phyloP scores from a whole-genome alignment of 2,329 filamentous ascomycete genomes.

The Cladosporium colombiae region DNA sequence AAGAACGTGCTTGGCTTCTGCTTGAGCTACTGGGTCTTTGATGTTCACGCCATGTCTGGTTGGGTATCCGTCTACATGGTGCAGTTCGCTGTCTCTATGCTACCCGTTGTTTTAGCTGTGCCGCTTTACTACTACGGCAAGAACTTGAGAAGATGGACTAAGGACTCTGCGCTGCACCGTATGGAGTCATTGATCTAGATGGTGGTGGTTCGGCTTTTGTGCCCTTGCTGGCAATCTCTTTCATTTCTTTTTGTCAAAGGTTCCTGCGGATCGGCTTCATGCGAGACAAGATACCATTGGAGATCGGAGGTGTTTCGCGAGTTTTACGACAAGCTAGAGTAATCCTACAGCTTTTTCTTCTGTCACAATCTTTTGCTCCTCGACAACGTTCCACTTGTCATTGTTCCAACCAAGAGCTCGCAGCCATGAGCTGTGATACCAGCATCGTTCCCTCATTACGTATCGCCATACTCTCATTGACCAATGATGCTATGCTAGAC shows the following conservation, averaged over 20 bases:
- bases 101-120: conserved; percentile 42
- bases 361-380: not conserved
- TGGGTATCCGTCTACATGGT: conserved; percentile 48
- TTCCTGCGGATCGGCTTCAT: not conserved
- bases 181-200: conserved; percentile 38
- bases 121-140: conserved; percentile 48
- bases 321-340: not conserved
- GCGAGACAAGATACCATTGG: not conserved
- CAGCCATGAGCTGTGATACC: not conserved
- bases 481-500: not conserved
- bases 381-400: not conserved
- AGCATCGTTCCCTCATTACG: not conserved
- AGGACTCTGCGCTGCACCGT: conserved; percentile 38
- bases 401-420: not conserved
- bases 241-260: not conserved
- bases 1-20: conserved; percentile 50
- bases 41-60: conserved; percentile 41
- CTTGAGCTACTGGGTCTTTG: conserved; percentile 46
- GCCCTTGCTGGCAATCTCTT: not conserved
- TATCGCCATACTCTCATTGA: not conserved
- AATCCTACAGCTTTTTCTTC: not conserved
- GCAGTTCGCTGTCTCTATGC: conserved; percentile 44
- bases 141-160: conserved; percentile 42
- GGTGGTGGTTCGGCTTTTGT: no score
- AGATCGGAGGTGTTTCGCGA: not conserved